Percentiles rank a stretch among this genome's conserved stretches.
Evolutionary conservation across 163 green algal genomes (phyloP).

Genomic region (Coccomyxa subellipsoidea): DNA sequence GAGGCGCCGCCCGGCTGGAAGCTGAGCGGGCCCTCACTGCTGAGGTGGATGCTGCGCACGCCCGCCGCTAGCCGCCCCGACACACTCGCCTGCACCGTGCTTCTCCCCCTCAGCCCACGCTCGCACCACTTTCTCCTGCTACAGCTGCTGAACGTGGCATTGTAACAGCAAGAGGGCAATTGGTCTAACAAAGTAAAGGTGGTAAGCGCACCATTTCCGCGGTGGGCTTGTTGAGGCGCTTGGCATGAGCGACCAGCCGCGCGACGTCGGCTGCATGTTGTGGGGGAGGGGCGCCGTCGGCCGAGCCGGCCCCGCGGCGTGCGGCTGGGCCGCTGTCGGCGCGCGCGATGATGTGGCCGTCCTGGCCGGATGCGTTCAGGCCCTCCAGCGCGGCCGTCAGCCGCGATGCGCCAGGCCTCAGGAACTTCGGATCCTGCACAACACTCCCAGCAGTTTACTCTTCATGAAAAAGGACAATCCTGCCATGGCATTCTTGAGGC

Average conservation of each 20-base stretch:
- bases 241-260: slow-evolving; percentile 32
- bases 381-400: slow-evolving; percentile 37
- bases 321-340: background rate
- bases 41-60: slow-evolving; percentile 8
- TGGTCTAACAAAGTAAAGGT: too few species aligned
- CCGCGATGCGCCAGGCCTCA: slow-evolving; percentile 28
- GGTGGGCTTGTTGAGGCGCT: slow-evolving; percentile 14
- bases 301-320: too few species aligned
- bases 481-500: too few species aligned
- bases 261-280: background rate
- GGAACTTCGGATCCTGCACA: slow-evolving; percentile 22
- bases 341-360: slow-evolving; percentile 28
- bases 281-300: background rate
- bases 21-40: slow-evolving; percentile 17
- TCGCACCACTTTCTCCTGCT: too few species aligned
- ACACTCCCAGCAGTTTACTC: too few species aligned
- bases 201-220: background rate
- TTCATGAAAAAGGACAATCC: too few species aligned
- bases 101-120: slow-evolving; percentile 12
- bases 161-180: too few species aligned
- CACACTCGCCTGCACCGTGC: slow-evolving; percentile 5
- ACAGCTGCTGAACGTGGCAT: too few species aligned
- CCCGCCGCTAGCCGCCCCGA: slow-evolving; percentile 4
- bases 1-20: background rate
- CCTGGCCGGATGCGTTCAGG: background rate